Base-by-base conservation (phyloP, 1,139 yeast genomes). In the Yamadazyma triangularis region DNA sequence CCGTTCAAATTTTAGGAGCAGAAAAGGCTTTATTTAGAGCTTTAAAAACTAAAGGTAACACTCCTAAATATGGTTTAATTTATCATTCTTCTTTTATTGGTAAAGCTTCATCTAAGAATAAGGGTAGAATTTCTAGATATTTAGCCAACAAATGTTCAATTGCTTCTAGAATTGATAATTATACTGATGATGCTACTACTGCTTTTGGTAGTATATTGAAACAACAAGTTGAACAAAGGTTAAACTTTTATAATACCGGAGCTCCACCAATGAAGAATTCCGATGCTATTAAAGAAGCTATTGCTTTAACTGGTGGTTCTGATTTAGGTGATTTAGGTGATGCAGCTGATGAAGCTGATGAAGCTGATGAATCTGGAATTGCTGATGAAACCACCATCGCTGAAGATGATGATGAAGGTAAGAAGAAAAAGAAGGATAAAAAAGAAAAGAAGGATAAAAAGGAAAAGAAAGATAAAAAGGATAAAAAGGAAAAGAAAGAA, bases 1-100 rank as follows among this genome's bases (percentile, higher is more conserved):
- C 98, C 38, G 87, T 93, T 42, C 99, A 93, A 73, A 91, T 93
- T 53, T 77, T 93, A 58, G 99, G 99, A 67, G 98, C 99, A 46
- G 99, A 93, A 70, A 93, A 93, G 77, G 98, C 98, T 29, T 74
- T 93, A 45, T 93, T 93, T 75, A 82, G 97, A 70, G 98, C 98
- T 41, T 78, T 91, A 58, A 91, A 91, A 73, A 93, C 99, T 40
- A 91, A 91, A 70, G 95, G 89, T 56, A 94, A 91, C 62, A 93
- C 99, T 45, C 99, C 99, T 56, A 91, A 93, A 67, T 91, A 91
- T 59, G 98, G 99, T 67, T 75, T 91, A 54, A 76, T 91, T 47
- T 91, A 91, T 73, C 98, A 93, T 59, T 94, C 98, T 31, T 88
- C 97, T 26, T 76, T 91, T 51, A 93, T 93, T 52, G 98, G 98